Conservation (phyloP, 2,329 filamentous ascomycete genomes). For the Trichoderma sp. region DNA sequence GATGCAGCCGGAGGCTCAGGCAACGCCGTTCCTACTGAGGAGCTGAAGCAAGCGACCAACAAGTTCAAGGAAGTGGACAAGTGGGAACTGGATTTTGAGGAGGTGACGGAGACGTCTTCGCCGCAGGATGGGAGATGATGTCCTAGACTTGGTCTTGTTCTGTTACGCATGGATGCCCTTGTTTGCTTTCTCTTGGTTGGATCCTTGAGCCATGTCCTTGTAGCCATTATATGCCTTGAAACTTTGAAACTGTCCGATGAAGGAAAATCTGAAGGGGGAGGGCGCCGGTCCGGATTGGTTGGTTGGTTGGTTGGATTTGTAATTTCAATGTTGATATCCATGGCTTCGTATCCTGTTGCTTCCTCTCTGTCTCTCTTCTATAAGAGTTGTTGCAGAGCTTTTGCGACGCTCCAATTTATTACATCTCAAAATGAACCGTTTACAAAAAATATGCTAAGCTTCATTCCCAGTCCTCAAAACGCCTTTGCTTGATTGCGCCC, state of each 20-base stretch:
- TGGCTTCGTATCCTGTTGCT: neutral
- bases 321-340: conserved; percentile 17
- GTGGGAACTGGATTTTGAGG: conserved; percentile 67
- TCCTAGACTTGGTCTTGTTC: neutral
- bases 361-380: neutral
- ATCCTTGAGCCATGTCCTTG: neutral
- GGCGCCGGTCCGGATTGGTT: conserved; percentile 3
- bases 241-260: neutral
- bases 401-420: neutral
- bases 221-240: neutral
- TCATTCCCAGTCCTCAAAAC: neutral
- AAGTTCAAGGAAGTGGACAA: conserved; percentile 69
- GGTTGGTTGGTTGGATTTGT: conserved; percentile 5
- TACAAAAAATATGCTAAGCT: neutral
- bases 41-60: conserved; percentile 56
- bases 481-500: neutral
- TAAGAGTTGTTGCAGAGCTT: neutral
- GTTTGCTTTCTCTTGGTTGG: neutral
- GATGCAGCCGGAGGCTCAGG: conserved; percentile 32
- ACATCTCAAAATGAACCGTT: neutral
- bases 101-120: conserved; percentile 55
- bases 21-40: conserved; percentile 43
- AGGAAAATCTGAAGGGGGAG: neutral
- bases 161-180: neutral
- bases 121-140: conserved; percentile 48